Evolutionary conservation across 352 stramenopile species (phyloP).

Genomic region (Aphanomyces invadans): DNA sequence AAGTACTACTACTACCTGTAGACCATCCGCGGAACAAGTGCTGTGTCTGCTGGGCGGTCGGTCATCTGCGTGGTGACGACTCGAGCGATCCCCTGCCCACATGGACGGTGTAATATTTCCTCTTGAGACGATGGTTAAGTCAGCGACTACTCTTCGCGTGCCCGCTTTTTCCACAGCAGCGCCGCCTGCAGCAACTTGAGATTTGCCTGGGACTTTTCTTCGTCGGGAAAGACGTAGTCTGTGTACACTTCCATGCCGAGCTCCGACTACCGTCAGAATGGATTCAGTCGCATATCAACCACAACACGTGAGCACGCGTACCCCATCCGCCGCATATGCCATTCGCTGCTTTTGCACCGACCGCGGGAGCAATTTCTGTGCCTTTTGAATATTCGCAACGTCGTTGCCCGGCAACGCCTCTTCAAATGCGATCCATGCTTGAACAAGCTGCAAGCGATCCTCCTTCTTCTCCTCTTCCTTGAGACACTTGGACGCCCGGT

Average conservation of each 20-base stretch:
- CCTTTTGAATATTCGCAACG: conserved; percentile 48
- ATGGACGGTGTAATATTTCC: too few relatives aligned
- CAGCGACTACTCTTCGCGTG: conserved; percentile 26
- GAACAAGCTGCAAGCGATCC: conserved; percentile 94
- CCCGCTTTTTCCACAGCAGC: conserved; percentile 91
- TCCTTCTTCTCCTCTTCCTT: conserved; percentile 90
- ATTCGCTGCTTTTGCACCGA: conserved; percentile 96
- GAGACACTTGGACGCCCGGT: conserved; percentile 87
- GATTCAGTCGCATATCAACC: not conserved
- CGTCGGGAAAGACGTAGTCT: conserved; percentile 98
- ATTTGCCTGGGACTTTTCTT: conserved; percentile 91
- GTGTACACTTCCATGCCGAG: conserved; percentile 96
- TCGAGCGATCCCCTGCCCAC: too few relatives aligned
- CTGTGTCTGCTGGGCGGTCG: not conserved
- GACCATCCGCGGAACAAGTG: conserved; percentile 4
- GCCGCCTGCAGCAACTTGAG: conserved; percentile 97
- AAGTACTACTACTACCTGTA: not conserved
- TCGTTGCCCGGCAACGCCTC: conserved; percentile 43
- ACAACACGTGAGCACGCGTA: conserved; percentile 31
- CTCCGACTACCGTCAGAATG: conserved; percentile 46
- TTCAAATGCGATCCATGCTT: conserved; percentile 94
- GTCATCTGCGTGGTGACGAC: not conserved
- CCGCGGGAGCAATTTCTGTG: conserved; percentile 90
- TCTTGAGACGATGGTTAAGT: too few relatives aligned
- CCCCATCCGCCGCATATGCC: conserved; percentile 85